phyloP scores from a whole-genome alignment of 805 yeast genomes.

The Lipomyces sp. region DNA sequence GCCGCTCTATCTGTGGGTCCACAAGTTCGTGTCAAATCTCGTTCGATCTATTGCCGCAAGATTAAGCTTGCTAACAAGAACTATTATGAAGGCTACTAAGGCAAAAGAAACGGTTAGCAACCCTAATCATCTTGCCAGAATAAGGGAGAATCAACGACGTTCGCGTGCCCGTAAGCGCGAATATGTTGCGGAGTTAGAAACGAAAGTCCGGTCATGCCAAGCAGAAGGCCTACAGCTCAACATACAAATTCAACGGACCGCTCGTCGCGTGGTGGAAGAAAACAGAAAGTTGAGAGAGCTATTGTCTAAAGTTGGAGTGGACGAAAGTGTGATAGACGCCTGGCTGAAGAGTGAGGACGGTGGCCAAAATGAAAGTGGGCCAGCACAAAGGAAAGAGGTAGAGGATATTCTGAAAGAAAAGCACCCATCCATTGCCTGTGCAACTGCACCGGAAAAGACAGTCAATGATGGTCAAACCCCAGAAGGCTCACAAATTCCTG shows the following conservation, averaged over 20 bases:
- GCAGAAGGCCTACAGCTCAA: constrained; percentile 33
- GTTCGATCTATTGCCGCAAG: neutral
- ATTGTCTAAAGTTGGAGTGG: constrained; percentile 21
- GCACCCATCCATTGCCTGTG: constrained; percentile 34
- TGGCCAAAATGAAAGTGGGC: constrained; percentile 10
- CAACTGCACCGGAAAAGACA: constrained; percentile 22
- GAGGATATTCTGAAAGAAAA: constrained; percentile 22
- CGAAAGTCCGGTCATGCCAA: constrained; percentile 29
- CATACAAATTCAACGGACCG: constrained; percentile 33
- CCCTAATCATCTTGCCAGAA: constrained; percentile 28
- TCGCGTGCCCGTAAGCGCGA: constrained; percentile 36
- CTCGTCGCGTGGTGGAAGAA: constrained; percentile 34
- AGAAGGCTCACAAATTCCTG: neutral
- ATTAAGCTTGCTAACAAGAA: constrained; percentile 6
- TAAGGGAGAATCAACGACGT: constrained; percentile 34
- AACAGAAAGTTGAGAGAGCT: constrained; percentile 28
- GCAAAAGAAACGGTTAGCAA: constrained; percentile 4
- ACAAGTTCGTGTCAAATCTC: neutral
- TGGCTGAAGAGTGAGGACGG: constrained; percentile 21
- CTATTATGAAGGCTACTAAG: neutral
- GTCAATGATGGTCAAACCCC: neutral
- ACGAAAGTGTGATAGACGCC: constrained; percentile 26
- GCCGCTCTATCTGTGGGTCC: neutral
- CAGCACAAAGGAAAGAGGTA: constrained; percentile 16
- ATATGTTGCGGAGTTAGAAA: constrained; percentile 30